Evolutionary conservation across 768 basidiomycete genomes (phyloP), one percentile per base, ranked within the genome.

Genomic region (Mycena maculata): DNA sequence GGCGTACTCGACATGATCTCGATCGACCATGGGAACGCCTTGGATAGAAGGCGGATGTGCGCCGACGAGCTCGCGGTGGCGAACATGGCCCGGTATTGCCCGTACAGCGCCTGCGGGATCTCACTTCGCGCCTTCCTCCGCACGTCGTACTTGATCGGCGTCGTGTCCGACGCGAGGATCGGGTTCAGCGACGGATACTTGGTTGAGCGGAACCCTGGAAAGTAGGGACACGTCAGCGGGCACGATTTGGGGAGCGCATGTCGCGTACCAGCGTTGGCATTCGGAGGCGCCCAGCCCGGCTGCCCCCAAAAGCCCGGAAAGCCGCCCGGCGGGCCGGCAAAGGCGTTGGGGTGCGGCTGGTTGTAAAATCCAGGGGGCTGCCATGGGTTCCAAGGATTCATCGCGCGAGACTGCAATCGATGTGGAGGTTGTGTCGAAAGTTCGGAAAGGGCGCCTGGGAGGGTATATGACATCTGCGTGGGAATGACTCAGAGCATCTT

Each of bases 11-110:
- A 78, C 23, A 79, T 78, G 65, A 92, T 85, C 22, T 90, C 86
- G 70, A 90, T 83, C 6, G 83, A 72, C 90, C 91, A 92, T 0
- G 90, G 91, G 75, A 91, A 91, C 4, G 83, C 76, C 59, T 85
- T 86, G 18, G 84, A 90, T 65, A 91, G 79, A 49, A 92, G 80
- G 13, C 86, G 86, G 63, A 90, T 68, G 28, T 83, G 77, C 42
- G 75, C 76, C 11, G 82, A 77, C 7, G 79, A 76, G 23, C 69
- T 75, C 23, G 78, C 74, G 27, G 83, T 76, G 2, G 84, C 87
- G 45, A 75, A 77, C 20, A 79, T 67, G 47, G 73, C 68, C 0
- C 80, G 78, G 54, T 81, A 75, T 9, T 80, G 72, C 49, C 81
- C 77, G 76, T 82, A 87, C 2, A 79, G 83, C 31, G 82, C 77